These are phyloP conservation scores for Podaxis sp. DNA, from an alignment of 768 basidiomycete genomes.

Conservation along the genomic window DNA sequence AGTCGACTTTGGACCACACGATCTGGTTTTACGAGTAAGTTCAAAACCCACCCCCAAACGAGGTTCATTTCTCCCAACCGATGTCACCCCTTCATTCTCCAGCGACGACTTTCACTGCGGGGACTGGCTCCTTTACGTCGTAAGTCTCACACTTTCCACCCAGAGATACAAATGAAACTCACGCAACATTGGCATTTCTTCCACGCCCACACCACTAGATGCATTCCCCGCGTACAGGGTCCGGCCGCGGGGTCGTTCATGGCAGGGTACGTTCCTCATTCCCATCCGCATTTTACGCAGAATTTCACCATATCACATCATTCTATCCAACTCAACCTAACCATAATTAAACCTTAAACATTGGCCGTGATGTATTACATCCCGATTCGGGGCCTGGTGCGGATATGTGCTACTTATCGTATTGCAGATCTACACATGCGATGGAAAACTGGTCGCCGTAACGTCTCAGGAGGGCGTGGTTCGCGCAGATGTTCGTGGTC, in stretches of 20 bases:
- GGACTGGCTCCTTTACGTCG: conserved; percentile 78
- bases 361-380: neutral
- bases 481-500: conserved; percentile 49
- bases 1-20: conserved; percentile 77
- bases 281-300: neutral
- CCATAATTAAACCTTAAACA: neutral
- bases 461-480: conserved; percentile 79
- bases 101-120: conserved; percentile 75
- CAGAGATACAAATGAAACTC: conserved; percentile 7
- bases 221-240: conserved; percentile 44
- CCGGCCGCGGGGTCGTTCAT: conserved; percentile 65
- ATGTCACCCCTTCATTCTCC: neutral
- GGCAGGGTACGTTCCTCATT: conserved; percentile 51
- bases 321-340: neutral
- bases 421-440: conserved; percentile 61
- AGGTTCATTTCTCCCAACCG: neutral
- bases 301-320: neutral
- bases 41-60: neutral
- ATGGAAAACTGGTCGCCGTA: conserved; percentile 66
- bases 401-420: neutral
- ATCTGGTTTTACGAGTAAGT: conserved; percentile 76
- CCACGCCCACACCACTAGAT: neutral
- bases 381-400: neutral
- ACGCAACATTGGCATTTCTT: conserved; percentile 9
- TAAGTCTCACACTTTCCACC: conserved; percentile 29